Conservation (phyloP, 2,329 filamentous ascomycete genomes). For the Remersonia thermophila region DNA sequence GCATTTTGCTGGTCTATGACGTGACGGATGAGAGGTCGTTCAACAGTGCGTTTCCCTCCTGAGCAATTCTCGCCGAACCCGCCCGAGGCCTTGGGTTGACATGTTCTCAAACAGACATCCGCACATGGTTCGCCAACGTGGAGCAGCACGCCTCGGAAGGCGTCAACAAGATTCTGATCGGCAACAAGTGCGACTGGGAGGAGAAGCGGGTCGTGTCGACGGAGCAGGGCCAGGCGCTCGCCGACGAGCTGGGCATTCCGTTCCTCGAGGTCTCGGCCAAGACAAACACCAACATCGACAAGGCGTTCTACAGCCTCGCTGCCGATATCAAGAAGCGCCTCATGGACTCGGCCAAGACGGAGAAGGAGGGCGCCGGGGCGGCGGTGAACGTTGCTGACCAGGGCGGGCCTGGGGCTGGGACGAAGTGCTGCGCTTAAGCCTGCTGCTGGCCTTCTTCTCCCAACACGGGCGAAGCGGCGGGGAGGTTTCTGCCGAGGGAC, state of each 20-base stretch:
- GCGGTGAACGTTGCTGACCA: slow-evolving; percentile 56
- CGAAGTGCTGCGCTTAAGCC: slow-evolving; percentile 59
- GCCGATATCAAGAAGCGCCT: slow-evolving; percentile 97
- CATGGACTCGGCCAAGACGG: slow-evolving; percentile 78
- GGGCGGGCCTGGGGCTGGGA: slow-evolving; percentile 42
- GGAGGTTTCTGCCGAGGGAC: too few relatives aligned
- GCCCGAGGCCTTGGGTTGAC: too few relatives aligned
- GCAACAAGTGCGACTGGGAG: slow-evolving; percentile 99
- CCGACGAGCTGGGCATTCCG: slow-evolving; percentile 90
- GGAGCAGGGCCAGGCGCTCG: slow-evolving; percentile 83
- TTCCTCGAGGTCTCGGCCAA: slow-evolving; percentile 98
- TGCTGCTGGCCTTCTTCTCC: too few relatives aligned
- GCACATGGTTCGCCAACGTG: slow-evolving; percentile 98
- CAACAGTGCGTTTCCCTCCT: slow-evolving; percentile 56
- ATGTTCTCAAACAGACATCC: slow-evolving; percentile 57
- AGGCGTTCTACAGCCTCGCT: slow-evolving; percentile 92
- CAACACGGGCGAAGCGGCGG: too few relatives aligned
- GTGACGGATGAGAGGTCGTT: slow-evolving; percentile 94
- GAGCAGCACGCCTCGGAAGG: slow-evolving; percentile 97
- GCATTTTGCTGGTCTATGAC: slow-evolving; percentile 93
- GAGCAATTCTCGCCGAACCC: too few relatives aligned
- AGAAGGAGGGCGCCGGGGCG: slow-evolving; percentile 37
- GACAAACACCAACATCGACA: slow-evolving; percentile 99
- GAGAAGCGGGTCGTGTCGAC: slow-evolving; percentile 93
- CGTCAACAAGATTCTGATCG: slow-evolving; percentile 98